Evolutionary conservation across 371 early-diverging fungal genomes (phyloP).

Genomic region (Mucor racemosus): DNA sequence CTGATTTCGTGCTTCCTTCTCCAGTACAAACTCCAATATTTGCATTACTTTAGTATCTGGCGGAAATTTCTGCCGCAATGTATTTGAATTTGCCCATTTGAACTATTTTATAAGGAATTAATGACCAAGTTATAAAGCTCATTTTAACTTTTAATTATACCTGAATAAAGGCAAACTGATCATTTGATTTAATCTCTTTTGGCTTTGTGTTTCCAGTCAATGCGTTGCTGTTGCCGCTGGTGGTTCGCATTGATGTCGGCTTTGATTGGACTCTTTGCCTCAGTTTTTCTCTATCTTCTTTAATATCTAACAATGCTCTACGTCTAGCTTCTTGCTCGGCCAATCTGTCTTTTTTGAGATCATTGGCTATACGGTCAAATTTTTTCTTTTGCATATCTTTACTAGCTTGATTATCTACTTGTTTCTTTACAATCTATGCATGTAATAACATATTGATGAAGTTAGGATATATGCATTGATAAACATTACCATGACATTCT

Average conservation of each 20-base stretch:
- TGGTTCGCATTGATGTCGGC: not conserved
- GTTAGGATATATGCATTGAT: too few relatives aligned
- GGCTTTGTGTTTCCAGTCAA: not conserved
- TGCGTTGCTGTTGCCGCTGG: not conserved
- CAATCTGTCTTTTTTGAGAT: constrained; percentile 12
- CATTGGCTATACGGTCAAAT: constrained; percentile 8
- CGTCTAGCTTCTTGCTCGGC: constrained; percentile 27
- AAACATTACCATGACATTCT: not conserved
- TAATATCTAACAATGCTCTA: constrained; percentile 30
- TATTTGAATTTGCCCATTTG: constrained; percentile 32
- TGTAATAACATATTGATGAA: not conserved
- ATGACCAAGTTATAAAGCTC: not conserved
- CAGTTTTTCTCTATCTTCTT: constrained; percentile 33
- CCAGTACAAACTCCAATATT: constrained; percentile 20
- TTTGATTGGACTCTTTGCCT: not conserved
- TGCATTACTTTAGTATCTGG: constrained; percentile 5
- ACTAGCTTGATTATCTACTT: constrained; percentile 1
- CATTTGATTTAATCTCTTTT: not conserved
- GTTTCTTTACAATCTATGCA: not conserved
- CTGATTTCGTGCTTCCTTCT: constrained; percentile 5
- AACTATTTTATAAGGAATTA: constrained; percentile 23
- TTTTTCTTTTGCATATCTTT: constrained; percentile 12
- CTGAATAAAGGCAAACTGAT: constrained; percentile 29
- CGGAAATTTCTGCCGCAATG: constrained; percentile 34
- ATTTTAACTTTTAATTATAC: constrained; percentile 6